Conservation (phyloP, 306 rosid genomes). For the Hippophae rhamnoides region DNA sequence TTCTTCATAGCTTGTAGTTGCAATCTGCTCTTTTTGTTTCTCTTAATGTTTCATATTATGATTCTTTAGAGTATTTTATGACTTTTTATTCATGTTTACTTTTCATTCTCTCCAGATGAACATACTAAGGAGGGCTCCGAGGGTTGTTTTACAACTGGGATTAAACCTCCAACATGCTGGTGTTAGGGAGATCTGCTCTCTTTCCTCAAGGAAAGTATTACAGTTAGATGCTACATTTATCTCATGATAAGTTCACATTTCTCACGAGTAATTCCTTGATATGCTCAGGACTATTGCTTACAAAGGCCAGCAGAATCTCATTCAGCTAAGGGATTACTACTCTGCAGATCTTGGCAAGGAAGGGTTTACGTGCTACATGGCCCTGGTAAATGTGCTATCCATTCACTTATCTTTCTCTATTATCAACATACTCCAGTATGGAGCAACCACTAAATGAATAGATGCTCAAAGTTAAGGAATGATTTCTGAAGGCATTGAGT, state of each 20-base stretch:
- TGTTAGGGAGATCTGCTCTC: slow-evolving; percentile 85
- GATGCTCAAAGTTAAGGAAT: slow-evolving; percentile 99
- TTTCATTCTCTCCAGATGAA: slow-evolving; percentile 57
- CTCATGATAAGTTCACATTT: slow-evolving; percentile 1
- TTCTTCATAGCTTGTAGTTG: too few species aligned
- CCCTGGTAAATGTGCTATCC: slow-evolving; percentile 99
- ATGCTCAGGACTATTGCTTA: slow-evolving; percentile 78
- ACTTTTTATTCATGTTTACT: neutral
- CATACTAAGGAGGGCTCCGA: slow-evolving; percentile 68
- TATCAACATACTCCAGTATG: slow-evolving; percentile 94
- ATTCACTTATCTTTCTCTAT: slow-evolving; percentile 87
- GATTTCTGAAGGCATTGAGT: slow-evolving; percentile 99
- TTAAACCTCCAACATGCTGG: slow-evolving; percentile 68
- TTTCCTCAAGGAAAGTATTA: slow-evolving; percentile 73
- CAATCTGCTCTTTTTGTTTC: too few species aligned
- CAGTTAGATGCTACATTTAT: slow-evolving; percentile 10
- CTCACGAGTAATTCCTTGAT: neutral
- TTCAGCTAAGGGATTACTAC: slow-evolving; percentile 80
- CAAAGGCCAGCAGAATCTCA: slow-evolving; percentile 92
- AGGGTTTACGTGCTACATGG: slow-evolving; percentile 99
- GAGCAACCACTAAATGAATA: slow-evolving; percentile 94
- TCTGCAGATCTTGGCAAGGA: slow-evolving; percentile 95
- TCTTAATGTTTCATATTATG: too few species aligned
- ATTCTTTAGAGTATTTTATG: neutral
- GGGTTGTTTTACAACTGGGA: slow-evolving; percentile 58